Conservation (phyloP, 2,329 filamentous ascomycete species). For the Penicillium glabrum region DNA sequence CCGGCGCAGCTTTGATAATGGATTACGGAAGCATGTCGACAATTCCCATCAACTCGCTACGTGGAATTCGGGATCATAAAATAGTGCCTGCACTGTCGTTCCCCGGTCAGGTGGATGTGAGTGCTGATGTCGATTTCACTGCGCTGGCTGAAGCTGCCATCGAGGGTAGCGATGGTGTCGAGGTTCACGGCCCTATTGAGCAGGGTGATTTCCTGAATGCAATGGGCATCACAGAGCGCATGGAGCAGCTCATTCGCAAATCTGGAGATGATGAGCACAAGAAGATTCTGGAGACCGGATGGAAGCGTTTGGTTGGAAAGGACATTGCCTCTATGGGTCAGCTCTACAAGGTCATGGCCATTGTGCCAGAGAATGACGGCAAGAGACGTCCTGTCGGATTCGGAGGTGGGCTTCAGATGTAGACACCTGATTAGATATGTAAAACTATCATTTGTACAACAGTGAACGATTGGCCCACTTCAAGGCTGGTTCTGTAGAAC, state of each 20-base stretch:
- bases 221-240: constrained; percentile 82
- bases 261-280: constrained; percentile 52
- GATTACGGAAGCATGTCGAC: constrained; percentile 83
- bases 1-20: constrained; percentile 88
- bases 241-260: constrained; percentile 62
- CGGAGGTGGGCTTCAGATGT: constrained; percentile 61
- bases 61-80: constrained; percentile 78
- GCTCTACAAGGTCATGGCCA: constrained; percentile 89
- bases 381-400: constrained; percentile 83
- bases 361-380: constrained; percentile 77
- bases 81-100: constrained; percentile 75
- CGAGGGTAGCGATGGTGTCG: constrained; percentile 72
- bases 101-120: constrained; percentile 83
- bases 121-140: constrained; percentile 89
- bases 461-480: not conserved
- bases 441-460: not conserved
- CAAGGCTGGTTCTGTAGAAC: not conserved
- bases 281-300: constrained; percentile 68
- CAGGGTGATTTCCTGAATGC: constrained; percentile 76
- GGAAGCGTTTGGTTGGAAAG: constrained; percentile 79
- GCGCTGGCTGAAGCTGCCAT: constrained; percentile 81
- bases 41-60: constrained; percentile 84
- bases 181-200: constrained; percentile 88
- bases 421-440: not conserved
- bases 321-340: constrained; percentile 87